Evolutionary conservation across 768 basidiomycete genomes (phyloP).

Genomic region (Kwoniella sp.): DNA sequence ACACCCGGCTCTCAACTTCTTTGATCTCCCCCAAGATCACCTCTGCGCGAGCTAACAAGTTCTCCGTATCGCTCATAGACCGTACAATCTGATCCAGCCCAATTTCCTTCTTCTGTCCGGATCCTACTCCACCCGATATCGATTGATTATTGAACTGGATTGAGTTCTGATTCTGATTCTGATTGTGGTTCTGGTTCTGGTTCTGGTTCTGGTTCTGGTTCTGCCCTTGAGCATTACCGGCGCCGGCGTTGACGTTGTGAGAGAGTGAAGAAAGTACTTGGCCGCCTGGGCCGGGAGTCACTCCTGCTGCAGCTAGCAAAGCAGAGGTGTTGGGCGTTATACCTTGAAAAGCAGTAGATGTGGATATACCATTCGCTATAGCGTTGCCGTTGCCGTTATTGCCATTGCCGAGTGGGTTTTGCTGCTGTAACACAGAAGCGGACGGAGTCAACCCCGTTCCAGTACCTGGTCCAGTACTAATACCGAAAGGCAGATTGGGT

Average conservation of each 20-base stretch:
- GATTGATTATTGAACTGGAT: no score
- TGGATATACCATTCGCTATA: background rate
- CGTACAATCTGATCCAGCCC: constrained; percentile 2
- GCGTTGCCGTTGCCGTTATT: background rate
- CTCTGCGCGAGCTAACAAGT: constrained; percentile 3
- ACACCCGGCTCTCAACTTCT: constrained; percentile 16
- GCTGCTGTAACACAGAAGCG: background rate
- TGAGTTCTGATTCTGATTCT: background rate
- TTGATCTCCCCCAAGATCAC: constrained; percentile 13
- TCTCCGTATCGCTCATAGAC: constrained; percentile 8
- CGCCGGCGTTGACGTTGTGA: no score
- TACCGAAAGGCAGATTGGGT: background rate
- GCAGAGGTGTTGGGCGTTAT: constrained; percentile 25
- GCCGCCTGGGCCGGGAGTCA: background rate
- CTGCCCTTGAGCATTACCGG: background rate
- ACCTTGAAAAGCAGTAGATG: constrained; percentile 8
- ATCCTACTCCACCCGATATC: background rate
- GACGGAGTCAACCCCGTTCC: background rate
- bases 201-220: background rate
- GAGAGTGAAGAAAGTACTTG: no score
- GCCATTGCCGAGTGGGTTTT: background rate
- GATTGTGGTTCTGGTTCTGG: background rate
- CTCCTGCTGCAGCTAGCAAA: constrained; percentile 11
- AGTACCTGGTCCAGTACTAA: background rate
- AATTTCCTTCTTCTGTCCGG: background rate